Evolutionary conservation across 495 filamentous ascomycete species (phyloP).

Genomic region (Penicillium dipodomyicola): DNA sequence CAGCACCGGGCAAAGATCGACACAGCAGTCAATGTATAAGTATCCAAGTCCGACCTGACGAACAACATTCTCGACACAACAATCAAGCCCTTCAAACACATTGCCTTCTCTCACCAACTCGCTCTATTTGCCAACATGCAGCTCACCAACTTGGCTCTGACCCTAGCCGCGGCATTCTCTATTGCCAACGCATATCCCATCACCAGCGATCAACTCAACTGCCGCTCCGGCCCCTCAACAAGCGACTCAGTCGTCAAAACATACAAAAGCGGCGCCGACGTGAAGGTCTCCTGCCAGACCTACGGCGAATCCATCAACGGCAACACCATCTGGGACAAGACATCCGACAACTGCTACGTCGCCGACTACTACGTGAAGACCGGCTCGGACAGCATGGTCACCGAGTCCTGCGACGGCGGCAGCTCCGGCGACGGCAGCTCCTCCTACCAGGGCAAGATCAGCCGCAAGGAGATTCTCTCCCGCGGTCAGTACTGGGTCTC

Average conservation of each 20-base stretch:
- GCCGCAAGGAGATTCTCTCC: constrained; percentile 18
- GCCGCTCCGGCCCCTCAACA: constrained; percentile 16
- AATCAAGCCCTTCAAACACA: neutral
- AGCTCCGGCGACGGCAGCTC: constrained; percentile 15
- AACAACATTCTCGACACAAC: constrained; percentile 7
- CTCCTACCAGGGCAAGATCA: constrained; percentile 19
- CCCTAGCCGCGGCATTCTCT: constrained; percentile 16
- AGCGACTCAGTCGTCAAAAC: constrained; percentile 10
- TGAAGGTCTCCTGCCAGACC: constrained; percentile 18
- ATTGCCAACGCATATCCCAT: constrained; percentile 17
- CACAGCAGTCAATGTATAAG: constrained; percentile 10
- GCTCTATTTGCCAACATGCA: constrained; percentile 8
- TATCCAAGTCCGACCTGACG: neutral
- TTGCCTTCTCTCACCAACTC: neutral
- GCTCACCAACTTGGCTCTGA: constrained; percentile 16
- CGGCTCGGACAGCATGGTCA: constrained; percentile 16
- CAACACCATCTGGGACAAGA: constrained; percentile 19
- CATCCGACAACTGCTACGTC: constrained; percentile 17
- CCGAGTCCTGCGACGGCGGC: constrained; percentile 11
- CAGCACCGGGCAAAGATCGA: constrained; percentile 11
- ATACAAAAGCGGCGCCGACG: constrained; percentile 11
- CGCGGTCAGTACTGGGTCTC: constrained; percentile 19
- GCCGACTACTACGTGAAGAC: constrained; percentile 22
- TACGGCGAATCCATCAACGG: constrained; percentile 14
- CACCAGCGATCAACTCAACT: constrained; percentile 9